Evolutionary conservation across 2,329 filamentous ascomycete genomes (phyloP).

Genomic region (Microsporum ferrugineum): DNA sequence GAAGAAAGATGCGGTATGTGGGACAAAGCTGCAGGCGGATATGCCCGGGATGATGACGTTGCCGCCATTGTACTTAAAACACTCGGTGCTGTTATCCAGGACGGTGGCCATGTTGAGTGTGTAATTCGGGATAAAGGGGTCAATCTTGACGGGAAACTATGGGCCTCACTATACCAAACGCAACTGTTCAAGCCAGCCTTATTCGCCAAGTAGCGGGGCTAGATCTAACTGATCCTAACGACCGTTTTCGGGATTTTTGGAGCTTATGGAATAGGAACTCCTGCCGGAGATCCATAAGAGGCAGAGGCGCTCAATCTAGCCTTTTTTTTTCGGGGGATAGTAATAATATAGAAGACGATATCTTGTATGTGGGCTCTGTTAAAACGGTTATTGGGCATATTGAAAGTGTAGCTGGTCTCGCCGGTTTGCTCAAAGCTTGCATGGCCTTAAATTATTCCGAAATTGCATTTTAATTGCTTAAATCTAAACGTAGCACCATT

Average conservation of each 20-base stretch:
- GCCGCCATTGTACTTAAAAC: slow-evolving; percentile 31
- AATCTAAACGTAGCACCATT: slow-evolving; percentile 7
- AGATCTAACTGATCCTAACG: neutral
- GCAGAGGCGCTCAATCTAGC: neutral
- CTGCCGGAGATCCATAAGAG: slow-evolving; percentile 5
- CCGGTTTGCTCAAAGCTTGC: slow-evolving; percentile 20
- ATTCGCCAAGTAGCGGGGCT: neutral
- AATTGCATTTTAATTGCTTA: slow-evolving; percentile 8
- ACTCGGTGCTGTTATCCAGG: slow-evolving; percentile 29
- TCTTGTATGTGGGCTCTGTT: slow-evolving; percentile 17
- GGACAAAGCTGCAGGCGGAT: slow-evolving; percentile 32
- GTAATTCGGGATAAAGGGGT: slow-evolving; percentile 29
- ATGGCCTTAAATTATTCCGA: slow-evolving; percentile 20
- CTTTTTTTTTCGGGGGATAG: slow-evolving; percentile 3
- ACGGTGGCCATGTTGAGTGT: slow-evolving; percentile 32
- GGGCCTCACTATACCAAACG: slow-evolving; percentile 22
- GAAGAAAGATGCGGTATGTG: slow-evolving; percentile 20
- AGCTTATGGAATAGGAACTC: neutral
- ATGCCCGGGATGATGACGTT: slow-evolving; percentile 36
- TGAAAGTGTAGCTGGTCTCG: slow-evolving; percentile 21
- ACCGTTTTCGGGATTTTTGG: neutral
- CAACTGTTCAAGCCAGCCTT: slow-evolving; percentile 18
- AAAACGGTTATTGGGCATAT: slow-evolving; percentile 24
- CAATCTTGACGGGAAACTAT: slow-evolving; percentile 32
- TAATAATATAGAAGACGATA: neutral